Conservation (phyloP, 2,329 filamentous ascomycete species). For the Dactylellina drechsleri region DNA sequence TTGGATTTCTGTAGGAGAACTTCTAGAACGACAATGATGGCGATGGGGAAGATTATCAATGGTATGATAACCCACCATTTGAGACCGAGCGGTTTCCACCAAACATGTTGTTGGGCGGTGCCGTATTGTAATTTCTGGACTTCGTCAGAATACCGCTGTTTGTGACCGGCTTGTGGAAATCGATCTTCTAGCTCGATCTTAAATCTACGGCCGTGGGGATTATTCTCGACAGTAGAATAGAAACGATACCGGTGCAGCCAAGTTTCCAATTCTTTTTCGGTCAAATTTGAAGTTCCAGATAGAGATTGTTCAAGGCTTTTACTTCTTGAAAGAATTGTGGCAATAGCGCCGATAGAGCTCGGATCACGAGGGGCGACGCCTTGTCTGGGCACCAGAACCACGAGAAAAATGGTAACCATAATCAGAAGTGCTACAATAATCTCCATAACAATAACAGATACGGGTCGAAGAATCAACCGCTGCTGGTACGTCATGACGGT, state of each 20-base stretch:
- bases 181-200: conserved; percentile 37
- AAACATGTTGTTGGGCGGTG: not conserved
- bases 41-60: conserved; percentile 37
- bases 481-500: conserved; percentile 31
- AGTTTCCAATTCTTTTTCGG: conserved; percentile 36
- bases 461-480: conserved; percentile 44
- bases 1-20: conserved; percentile 44
- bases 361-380: conserved; percentile 46
- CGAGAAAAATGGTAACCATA: conserved; percentile 26
- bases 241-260: conserved; percentile 46
- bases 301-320: conserved; percentile 39
- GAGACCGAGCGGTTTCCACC: conserved; percentile 53
- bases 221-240: conserved; percentile 24
- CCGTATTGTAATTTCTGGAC: not conserved
- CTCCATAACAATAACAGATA: conserved; percentile 52
- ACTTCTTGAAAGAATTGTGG: conserved; percentile 47
- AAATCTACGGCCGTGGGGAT: conserved; percentile 32
- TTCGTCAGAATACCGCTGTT: conserved; percentile 19
- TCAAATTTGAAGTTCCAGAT: conserved; percentile 41
- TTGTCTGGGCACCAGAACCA: conserved; percentile 31
- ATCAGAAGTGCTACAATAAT: conserved; percentile 42
- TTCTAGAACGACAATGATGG: conserved; percentile 46
- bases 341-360: conserved; percentile 49
- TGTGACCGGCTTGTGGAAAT: conserved; percentile 17
- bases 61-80: conserved; percentile 51